Percentiles rank a stretch among this genome's conserved stretches.
Conservation (phyloP, 352 stramenopile species). For the Phytopythium cucurbitacearum region DNA sequence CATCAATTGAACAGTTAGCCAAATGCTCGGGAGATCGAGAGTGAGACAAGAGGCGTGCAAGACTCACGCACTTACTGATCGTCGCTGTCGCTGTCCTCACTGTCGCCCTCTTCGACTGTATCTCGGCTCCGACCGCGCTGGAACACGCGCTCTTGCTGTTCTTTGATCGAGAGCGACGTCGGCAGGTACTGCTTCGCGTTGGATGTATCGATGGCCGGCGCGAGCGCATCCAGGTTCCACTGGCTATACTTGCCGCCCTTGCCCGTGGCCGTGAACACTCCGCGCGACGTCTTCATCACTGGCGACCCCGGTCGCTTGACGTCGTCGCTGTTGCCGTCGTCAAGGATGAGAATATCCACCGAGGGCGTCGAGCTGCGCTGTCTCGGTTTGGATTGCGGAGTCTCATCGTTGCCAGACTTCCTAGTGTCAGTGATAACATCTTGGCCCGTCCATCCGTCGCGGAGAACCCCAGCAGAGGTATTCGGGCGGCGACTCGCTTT, state of each 20-base stretch:
- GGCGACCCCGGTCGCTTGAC: conserved; percentile 37
- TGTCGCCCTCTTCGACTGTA: conserved; percentile 1
- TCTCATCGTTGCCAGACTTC: conserved; percentile 4
- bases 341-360: conserved; percentile 58
- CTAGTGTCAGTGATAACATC: conserved; percentile 54
- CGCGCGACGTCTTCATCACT: conserved; percentile 33
- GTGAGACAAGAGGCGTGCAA: too few species aligned
- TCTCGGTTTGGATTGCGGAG: conserved; percentile 7
- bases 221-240: conserved; percentile 61
- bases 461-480: conserved; percentile 45
- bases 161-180: conserved; percentile 24
- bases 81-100: conserved; percentile 42
- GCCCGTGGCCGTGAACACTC: conserved; percentile 36
- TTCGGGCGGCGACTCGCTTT: conserved; percentile 34
- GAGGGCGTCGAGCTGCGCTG: conserved; percentile 7
- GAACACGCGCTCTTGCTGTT: conserved; percentile 35
- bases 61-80: conserved; percentile 49
- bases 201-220: conserved; percentile 42
- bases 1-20: background rate
- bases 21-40: conserved; percentile 5
- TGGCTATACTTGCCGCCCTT: conserved; percentile 19
- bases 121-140: conserved; percentile 8
- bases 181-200: conserved; percentile 30
- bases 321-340: conserved; percentile 35
- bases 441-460: conserved; percentile 26